Evolutionary conservation across 2,329 filamentous ascomycete genomes (phyloP), one percentile per base, ranked within the genome.

Genomic region (Fusarium oligoseptatum): DNA sequence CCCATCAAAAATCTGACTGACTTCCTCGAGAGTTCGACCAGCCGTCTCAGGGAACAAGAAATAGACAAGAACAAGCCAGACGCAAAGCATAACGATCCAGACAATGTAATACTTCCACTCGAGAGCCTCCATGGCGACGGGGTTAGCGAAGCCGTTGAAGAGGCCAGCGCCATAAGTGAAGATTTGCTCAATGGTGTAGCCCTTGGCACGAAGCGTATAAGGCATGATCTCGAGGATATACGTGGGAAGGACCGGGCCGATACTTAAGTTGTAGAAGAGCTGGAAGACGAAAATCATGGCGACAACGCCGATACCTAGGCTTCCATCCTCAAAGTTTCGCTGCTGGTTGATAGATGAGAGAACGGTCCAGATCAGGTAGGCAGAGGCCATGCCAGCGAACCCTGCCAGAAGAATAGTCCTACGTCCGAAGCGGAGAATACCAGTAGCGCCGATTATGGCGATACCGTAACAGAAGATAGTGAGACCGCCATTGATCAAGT

Each of bases 281-380:
- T 67, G 39, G 10, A 63, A 67, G 27, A 67, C 20, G 12, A 67
- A 67, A 15, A 67, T 57, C 65, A 67, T 67, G 58, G 58, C 65
- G n/a, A 67, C 32, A 7, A 67, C 58, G 3, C 65, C 65, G 22
- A 52, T 34, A 2, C 58, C 58, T 1, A 67, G 29, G 2, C 41
- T 39, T 2, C 39, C 55, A n/a, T 63, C 36, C 24, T 56, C 58
- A 10, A 55, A 56, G 4, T 52, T 50, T 20, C 45, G n/a, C 27
- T 63, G 58, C 50, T 67, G 43, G 27, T 67, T 67, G 20, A 55
- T 36, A 3, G 65, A 43, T 11, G 65, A 62, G 7, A 67, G 37
- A 2, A 63, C 39, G 3, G 65, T 67, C 65, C 65, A 67, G 22
- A 67, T 63, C 9, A 67, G 15, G 11, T 39, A 60, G 9, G 56